These are phyloP conservation scores for Leishmania major DNA, from an alignment of 208 protist species.

Conservation along the genomic window DNA sequence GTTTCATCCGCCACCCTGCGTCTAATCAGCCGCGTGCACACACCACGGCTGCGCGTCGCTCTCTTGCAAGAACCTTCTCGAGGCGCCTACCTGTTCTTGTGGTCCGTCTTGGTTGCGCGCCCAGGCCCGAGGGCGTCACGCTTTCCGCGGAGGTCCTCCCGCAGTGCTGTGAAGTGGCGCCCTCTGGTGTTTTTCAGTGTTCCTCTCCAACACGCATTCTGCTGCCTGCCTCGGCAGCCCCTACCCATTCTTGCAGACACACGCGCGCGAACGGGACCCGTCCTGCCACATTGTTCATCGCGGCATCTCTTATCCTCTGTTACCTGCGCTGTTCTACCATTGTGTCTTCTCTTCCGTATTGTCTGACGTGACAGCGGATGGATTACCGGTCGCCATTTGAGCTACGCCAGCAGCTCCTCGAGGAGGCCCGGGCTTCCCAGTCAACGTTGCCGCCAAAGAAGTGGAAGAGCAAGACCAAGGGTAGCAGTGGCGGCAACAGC, in stretches of 20 bases:
- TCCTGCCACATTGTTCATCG: background rate
- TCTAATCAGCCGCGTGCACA: background rate
- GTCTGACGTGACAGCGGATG: constrained; percentile 29
- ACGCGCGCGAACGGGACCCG: background rate
- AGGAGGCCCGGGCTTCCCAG: constrained; percentile 48
- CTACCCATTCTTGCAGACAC: background rate
- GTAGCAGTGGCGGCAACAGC: background rate
- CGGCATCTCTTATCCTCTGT: background rate
- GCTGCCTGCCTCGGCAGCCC: background rate
- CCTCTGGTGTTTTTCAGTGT: background rate
- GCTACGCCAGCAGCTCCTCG: constrained; percentile 76
- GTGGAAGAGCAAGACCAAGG: constrained; percentile 28
- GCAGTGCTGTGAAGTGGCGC: background rate
- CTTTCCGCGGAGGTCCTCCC: too few relatives aligned
- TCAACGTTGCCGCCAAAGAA: constrained; percentile 22
- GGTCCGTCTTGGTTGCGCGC: background rate
- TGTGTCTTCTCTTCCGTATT: constrained; percentile 1
- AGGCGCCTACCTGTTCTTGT: background rate
- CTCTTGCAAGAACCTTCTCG: background rate
- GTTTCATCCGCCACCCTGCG: background rate
- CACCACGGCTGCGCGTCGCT: background rate
- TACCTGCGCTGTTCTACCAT: background rate
- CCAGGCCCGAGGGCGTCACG: too few relatives aligned
- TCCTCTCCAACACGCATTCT: background rate
- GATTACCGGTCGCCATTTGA: constrained; percentile 90